Percentiles rank a stretch among this genome's conserved stretches.
phyloP scores from a whole-genome alignment of 805 yeast genomes.

The Deakozyma indianensis region DNA sequence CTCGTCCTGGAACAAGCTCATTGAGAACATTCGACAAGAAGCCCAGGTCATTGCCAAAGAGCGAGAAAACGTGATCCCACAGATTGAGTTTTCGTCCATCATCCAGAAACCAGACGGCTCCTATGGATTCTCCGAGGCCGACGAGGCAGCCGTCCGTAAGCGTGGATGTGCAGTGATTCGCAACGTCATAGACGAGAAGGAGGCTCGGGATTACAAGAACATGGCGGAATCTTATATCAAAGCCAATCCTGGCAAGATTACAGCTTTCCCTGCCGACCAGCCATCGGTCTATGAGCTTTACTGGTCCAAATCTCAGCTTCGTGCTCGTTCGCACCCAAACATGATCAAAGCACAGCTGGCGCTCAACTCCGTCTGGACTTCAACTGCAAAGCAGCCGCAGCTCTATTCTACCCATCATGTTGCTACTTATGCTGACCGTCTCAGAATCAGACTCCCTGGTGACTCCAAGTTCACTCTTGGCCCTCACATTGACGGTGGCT shows the following conservation, averaged over 20 bases:
- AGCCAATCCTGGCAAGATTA: constrained; percentile 16
- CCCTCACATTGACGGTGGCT: constrained; percentile 30
- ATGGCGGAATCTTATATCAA: constrained; percentile 16
- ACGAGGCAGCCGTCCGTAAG: constrained; percentile 5
- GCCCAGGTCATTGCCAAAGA: not conserved
- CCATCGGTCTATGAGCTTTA: constrained; percentile 22
- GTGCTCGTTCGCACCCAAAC: constrained; percentile 27
- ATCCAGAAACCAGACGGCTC: constrained; percentile 3
- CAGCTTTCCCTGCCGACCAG: constrained; percentile 14
- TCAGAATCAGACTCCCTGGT: constrained; percentile 29
- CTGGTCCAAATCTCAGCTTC: constrained; percentile 27
- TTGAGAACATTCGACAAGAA: constrained; percentile 2
- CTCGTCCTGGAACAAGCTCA: constrained; percentile 5
- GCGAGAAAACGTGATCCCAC: not conserved
- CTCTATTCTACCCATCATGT: constrained; percentile 21
- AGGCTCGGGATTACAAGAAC: constrained; percentile 15
- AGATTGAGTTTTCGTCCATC: not conserved
- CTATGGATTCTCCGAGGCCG: constrained; percentile 1
- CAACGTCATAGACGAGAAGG: constrained; percentile 18
- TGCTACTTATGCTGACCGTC: constrained; percentile 29
- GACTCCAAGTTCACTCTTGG: constrained; percentile 19
- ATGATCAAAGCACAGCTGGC: constrained; percentile 18
- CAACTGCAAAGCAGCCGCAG: constrained; percentile 15
- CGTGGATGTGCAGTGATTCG: constrained; percentile 22
- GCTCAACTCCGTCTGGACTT: constrained; percentile 19